Evolutionary conservation across 805 yeast genomes (phyloP), one percentile per base, ranked within the genome.

Genomic region (Lachancea cidri): DNA sequence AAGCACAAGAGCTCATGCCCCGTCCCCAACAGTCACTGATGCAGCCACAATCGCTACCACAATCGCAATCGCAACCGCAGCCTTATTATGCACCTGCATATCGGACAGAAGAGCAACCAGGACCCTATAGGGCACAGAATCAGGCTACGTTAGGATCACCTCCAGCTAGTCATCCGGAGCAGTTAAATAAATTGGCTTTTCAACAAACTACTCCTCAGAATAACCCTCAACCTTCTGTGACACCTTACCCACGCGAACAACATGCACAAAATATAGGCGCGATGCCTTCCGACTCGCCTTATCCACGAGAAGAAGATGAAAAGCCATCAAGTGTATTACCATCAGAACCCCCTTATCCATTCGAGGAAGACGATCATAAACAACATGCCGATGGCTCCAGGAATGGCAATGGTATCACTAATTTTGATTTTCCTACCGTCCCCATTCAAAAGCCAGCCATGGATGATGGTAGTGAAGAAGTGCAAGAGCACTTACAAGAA

Each of bases 341-440:
- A 5, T 27, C 36, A 17, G 40, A 39, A 15, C 42, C 44, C 8
- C 43, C 61, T 2, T 58, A 58, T 41, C 65, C 65, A 17, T 29
- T 19, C 17, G 47, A 51, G 5, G 58, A 54, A 15, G 57, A 48
- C 15, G 38, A 16, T 15, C 38, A 20, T n/a, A 37, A 9, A 5
- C 16, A 27, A 25, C 24, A 14, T 4, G 15, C 25, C 11, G 35
- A 32, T 14, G 35, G 41, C 22, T 39, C 31, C 5, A 38, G 29
- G 19, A 31, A 33, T 29, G 22, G 38, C 7, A 45, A 49, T 30
- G 58, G 53, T 33, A 60, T 67, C 16, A 68, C 71, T 1, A 61
- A 61, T 36, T 59, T 60, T 43, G 55, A 65, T 38, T 69, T 69
- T 45, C 73, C 73, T 22, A 60, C 67, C 17, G 72, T 69, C 3